Evolutionary conservation across 2,329 filamentous ascomycete species (phyloP), one percentile per base, ranked within the genome.

Genomic region (Aureobasidium namibiae): DNA sequence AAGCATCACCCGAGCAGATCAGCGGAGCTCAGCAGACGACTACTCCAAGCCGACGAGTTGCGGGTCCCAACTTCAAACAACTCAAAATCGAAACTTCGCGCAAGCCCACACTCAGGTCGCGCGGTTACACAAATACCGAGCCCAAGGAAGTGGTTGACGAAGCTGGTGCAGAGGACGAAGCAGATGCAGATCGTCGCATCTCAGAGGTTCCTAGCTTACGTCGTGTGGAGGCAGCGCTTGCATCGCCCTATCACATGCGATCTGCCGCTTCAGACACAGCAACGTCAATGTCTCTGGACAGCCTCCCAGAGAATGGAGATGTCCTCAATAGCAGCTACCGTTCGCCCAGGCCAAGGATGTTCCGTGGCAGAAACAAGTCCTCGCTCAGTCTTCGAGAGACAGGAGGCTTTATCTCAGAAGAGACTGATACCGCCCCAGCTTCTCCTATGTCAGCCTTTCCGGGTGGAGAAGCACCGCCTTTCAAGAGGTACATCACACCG

Each of bases 21-120:
- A 52, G 33, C 16, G 46, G 45, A 24, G 56, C 56, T 5, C 45
- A 59, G 44, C 45, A 59, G 29, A 34, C 29, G 2, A 44, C 24
- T 4, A 44, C 46, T 16, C 67, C 89, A 56, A 89, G 82, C 65
- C 82, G 92, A 61, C 83, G 92, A 62, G 75, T 95, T 33, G 96
- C 92, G 3, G 89, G 88, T 8, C 86, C 90, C 66, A 90, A 89
- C 66, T 76, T 82, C 14, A 92, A 89, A 70, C 88, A 92, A 67
- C 77, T 97, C 53, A 95, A 91, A 74, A 96, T 97, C 59, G 90
- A 96, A 72, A 96, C 91, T 11, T 75, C 72, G 11, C 64, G 73
- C 50, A 74, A 70, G 53, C 72, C 72, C 7, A 44, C 42, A 6
- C 44, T 56, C 18, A 31, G 56, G 23, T 50, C 56, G 7, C 45